These are phyloP conservation scores for Pseudonitzschia multiseries DNA, from an alignment of 108 stramenopile genomes.

Conservation along the genomic window DNA sequence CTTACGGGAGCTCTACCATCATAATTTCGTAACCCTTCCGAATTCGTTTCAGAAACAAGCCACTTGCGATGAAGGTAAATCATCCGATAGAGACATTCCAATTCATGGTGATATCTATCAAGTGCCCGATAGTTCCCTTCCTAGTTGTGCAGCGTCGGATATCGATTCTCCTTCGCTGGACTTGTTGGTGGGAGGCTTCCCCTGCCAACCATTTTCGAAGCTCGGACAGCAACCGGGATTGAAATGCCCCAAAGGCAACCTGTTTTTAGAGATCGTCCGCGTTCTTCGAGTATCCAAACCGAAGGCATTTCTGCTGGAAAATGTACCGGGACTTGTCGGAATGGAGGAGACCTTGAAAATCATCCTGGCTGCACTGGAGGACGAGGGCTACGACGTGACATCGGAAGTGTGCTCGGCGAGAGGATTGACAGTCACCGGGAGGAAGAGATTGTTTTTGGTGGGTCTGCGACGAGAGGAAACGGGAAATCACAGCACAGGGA, in stretches of 20 bases:
- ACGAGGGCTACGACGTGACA: conserved; percentile 65
- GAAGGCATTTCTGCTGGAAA: conserved; percentile 73
- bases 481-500: neutral
- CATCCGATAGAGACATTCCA: conserved; percentile 1
- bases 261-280: conserved; percentile 77
- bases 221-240: conserved; percentile 73
- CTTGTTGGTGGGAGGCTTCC: conserved; percentile 73
- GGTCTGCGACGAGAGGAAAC: conserved; percentile 43
- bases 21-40: conserved; percentile 46
- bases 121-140: conserved; percentile 36
- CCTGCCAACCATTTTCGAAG: conserved; percentile 77
- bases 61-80: neutral
- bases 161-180: conserved; percentile 29
- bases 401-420: conserved; percentile 63
- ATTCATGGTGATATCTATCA: conserved; percentile 62
- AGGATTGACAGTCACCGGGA: conserved; percentile 60
- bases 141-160: neutral
- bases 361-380: conserved; percentile 56
- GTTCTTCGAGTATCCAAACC: conserved; percentile 56
- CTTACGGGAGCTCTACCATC: conserved; percentile 55
- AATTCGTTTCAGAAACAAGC: neutral
- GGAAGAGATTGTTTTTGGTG: conserved; percentile 76
- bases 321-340: conserved; percentile 70
- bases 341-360: conserved; percentile 51
- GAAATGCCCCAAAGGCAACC: conserved; percentile 56